Conservation (phyloP, 371 early-diverging fungal species). For the Globomyces sp. region DNA sequence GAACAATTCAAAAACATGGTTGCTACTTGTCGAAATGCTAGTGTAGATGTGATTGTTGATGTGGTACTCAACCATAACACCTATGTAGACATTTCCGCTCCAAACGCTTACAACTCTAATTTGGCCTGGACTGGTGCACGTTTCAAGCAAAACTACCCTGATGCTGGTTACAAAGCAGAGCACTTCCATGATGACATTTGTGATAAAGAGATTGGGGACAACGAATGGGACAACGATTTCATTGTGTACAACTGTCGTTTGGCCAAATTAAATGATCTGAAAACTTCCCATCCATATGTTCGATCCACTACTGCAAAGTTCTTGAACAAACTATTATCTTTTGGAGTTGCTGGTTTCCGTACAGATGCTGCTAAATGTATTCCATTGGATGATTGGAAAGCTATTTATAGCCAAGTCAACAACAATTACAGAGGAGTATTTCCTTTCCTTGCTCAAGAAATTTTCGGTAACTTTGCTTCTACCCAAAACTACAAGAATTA, state of each 20-base stretch:
- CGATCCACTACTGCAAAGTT: constrained; percentile 9
- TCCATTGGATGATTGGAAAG: constrained; percentile 13
- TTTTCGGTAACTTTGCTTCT: background rate
- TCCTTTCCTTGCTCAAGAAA: constrained; percentile 9
- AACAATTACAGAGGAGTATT: constrained; percentile 13
- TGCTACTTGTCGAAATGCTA: constrained; percentile 10
- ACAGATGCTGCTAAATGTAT: constrained; percentile 10
- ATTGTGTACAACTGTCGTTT: constrained; percentile 3
- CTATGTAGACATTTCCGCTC: constrained; percentile 6
- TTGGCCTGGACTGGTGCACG: constrained; percentile 2
- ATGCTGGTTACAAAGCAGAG: constrained; percentile 2
- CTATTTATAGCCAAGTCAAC: constrained; percentile 5
- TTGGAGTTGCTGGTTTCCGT: constrained; percentile 15
- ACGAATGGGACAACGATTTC: background rate
- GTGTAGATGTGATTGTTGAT: constrained; percentile 18
- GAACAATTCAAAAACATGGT: constrained; percentile 13
- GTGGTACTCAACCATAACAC: constrained; percentile 19
- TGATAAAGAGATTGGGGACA: constrained; percentile 4
- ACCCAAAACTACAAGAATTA: constrained; percentile 9
- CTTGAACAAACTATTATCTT: background rate
- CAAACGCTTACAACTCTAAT: background rate
- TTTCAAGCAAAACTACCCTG: constrained; percentile 8
- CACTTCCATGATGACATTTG: constrained; percentile 18
- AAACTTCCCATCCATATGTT: constrained; percentile 13
- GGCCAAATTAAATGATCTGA: constrained; percentile 5